Conservation (phyloP, 768 basidiomycete species). For the Pleurotus citrinopileatus region DNA sequence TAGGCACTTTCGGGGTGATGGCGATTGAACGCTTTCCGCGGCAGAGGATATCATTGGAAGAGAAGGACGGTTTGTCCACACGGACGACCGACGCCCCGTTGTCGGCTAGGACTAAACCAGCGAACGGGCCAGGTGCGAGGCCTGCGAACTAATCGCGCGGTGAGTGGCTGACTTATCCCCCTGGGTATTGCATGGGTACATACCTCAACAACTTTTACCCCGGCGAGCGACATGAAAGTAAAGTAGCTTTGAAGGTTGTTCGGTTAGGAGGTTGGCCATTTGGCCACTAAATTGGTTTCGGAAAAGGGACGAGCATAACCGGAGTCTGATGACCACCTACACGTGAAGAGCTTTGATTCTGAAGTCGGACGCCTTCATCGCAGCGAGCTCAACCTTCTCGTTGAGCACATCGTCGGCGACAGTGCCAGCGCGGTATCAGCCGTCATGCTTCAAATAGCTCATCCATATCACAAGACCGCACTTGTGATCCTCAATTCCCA, state of each 20-base stretch:
- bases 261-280: too few species aligned
- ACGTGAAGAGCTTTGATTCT: too few species aligned
- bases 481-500: not conserved
- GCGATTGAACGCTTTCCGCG: slow-evolving; percentile 76
- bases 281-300: too few species aligned
- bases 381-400: too few species aligned
- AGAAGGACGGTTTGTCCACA: slow-evolving; percentile 58
- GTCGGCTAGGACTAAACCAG: slow-evolving; percentile 75
- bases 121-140: slow-evolving; percentile 79
- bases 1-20: slow-evolving; percentile 60
- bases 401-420: too few species aligned
- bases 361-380: too few species aligned
- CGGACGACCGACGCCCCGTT: slow-evolving; percentile 77
- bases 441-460: too few species aligned
- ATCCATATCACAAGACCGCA: not conserved
- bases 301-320: too few species aligned
- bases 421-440: too few species aligned
- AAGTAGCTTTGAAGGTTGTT: not conserved
- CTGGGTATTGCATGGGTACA: not conserved
- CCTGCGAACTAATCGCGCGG: slow-evolving; percentile 76
- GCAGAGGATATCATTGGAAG: slow-evolving; percentile 51
- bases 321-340: too few species aligned
- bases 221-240: slow-evolving; percentile 42
- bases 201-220: slow-evolving; percentile 36
- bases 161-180: not conserved